phyloP scores from a whole-genome alignment of 495 filamentous ascomycete genomes.

The Penicillium arizonense region DNA sequence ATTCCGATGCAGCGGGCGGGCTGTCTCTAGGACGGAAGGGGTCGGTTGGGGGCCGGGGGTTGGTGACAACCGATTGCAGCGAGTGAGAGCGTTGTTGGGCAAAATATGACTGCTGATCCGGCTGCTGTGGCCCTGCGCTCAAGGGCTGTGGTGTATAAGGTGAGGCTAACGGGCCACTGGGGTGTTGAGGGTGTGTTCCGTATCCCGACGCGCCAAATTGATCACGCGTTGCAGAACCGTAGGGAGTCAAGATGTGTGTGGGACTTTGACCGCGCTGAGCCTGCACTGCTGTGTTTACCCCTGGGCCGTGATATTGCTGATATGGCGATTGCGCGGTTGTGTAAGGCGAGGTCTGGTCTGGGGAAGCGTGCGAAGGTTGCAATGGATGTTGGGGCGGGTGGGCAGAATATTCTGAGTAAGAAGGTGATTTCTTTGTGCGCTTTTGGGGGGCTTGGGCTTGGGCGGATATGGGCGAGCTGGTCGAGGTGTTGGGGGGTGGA shows the following conservation, averaged over 20 bases:
- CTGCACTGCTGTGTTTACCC: conserved; percentile 30
- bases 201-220: conserved; percentile 31
- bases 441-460: conserved; percentile 26
- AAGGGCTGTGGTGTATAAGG: conserved; percentile 35
- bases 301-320: conserved; percentile 38
- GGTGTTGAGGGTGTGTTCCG: conserved; percentile 32
- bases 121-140: conserved; percentile 28
- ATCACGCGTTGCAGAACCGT: conserved; percentile 37
- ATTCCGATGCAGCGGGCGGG: conserved; percentile 38
- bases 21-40: conserved; percentile 40
- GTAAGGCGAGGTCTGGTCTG: conserved; percentile 42
- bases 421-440: conserved; percentile 26
- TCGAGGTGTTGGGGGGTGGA: conserved; percentile 26
- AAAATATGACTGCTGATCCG: conserved; percentile 38
- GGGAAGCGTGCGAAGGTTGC: conserved; percentile 39
- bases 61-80: conserved; percentile 45
- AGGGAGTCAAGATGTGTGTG: conserved; percentile 30
- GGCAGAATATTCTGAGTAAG: conserved; percentile 29
- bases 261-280: conserved; percentile 39
- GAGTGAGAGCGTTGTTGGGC: conserved; percentile 48
- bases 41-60: conserved; percentile 33
- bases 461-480: conserved; percentile 20
- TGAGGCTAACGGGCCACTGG: conserved; percentile 28
- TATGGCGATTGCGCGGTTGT: conserved; percentile 45
- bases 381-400: conserved; percentile 43